phyloP scores from a whole-genome alignment of 495 filamentous ascomycete genomes.

The Podospora appendiculata region DNA sequence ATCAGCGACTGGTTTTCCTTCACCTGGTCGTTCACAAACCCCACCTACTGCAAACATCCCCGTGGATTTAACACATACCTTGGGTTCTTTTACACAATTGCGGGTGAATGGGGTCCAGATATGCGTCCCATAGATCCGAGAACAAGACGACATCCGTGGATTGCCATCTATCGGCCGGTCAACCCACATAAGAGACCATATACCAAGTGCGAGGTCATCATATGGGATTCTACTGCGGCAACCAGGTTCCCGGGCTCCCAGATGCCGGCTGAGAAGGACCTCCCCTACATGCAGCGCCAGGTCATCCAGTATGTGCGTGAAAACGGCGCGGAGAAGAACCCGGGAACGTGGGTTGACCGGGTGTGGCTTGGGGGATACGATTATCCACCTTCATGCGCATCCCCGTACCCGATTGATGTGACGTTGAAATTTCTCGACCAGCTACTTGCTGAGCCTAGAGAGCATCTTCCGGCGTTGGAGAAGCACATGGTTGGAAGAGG shows the following conservation, averaged over 20 bases:
- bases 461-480: conserved; percentile 22
- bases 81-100: conserved; percentile 40
- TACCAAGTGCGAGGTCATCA: conserved; percentile 29
- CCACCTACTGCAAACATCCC: neutral
- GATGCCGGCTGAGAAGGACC: conserved; percentile 9
- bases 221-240: conserved; percentile 33
- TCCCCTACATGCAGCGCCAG: conserved; percentile 32
- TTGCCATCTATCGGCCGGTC: conserved; percentile 29
- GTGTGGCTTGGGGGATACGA: conserved; percentile 34
- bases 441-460: conserved; percentile 15
- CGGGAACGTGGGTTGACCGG: conserved; percentile 15
- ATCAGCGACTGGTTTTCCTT: conserved; percentile 29
- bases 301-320: conserved; percentile 25
- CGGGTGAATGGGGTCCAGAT: conserved; percentile 24
- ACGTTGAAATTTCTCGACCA: conserved; percentile 13
- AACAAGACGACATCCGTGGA: conserved; percentile 27
- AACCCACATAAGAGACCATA: conserved; percentile 19
- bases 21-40: conserved; percentile 8
- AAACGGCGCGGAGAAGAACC: conserved; percentile 13
- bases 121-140: conserved; percentile 5
- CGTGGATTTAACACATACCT: conserved; percentile 25
- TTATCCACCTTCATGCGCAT: conserved; percentile 5
- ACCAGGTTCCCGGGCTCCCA: conserved; percentile 9
- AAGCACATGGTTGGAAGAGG: conserved; percentile 11
- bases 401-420: conserved; percentile 13